Conservation (phyloP, 192 early-diverging fungal genomes). For the Linnemannia elongata region DNA sequence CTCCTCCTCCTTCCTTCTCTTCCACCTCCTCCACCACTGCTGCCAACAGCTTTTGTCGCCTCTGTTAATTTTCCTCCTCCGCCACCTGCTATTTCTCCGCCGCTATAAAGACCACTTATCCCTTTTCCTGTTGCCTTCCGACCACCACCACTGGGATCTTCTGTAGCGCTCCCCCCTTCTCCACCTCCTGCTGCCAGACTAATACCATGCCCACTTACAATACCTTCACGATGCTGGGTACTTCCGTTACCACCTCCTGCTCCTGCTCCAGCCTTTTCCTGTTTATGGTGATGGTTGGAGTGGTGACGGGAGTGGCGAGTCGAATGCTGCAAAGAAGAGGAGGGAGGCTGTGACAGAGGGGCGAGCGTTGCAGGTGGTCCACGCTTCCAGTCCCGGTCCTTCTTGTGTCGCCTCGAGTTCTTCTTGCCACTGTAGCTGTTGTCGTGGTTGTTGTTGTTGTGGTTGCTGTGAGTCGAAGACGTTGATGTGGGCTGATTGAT, state of each 20-base stretch:
- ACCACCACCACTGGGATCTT: background rate
- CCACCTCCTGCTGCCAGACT: background rate
- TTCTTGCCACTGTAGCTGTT: background rate
- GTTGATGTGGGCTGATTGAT: background rate
- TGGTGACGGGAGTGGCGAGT: background rate
- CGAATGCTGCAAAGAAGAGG: slow-evolving; percentile 6
- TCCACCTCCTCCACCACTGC: background rate
- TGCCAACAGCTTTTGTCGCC: background rate
- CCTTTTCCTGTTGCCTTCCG: slow-evolving; percentile 10
- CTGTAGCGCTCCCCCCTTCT: background rate
- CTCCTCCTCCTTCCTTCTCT: background rate
- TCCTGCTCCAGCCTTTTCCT: background rate
- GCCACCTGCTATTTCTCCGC: background rate
- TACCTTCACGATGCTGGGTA: background rate
- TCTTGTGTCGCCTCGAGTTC: background rate
- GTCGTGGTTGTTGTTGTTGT: background rate
- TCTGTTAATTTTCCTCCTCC: background rate
- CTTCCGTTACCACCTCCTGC: too few species aligned
- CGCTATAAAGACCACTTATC: background rate
- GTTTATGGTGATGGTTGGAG: background rate
- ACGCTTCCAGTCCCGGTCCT: slow-evolving; percentile 6
- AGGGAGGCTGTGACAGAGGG: background rate
- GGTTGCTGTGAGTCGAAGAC: background rate
- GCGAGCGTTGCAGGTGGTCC: background rate
- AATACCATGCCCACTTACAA: background rate